Conservation (phyloP, 2,329 filamentous ascomycete genomes). For the Neocucurbitaria cava region DNA sequence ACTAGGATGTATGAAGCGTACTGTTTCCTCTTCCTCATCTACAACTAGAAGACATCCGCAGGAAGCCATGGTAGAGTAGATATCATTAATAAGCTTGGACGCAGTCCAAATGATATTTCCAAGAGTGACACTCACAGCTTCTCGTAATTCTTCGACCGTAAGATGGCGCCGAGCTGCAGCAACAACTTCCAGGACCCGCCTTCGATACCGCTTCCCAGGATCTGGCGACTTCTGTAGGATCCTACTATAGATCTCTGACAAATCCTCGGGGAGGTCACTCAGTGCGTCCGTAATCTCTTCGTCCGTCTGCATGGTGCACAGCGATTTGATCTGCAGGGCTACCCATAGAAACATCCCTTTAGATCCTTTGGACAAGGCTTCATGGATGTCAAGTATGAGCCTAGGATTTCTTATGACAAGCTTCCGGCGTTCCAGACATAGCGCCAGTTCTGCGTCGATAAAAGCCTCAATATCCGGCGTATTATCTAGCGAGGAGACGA, state of each 20-base stretch:
- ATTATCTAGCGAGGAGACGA: conserved; percentile 28
- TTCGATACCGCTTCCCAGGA: conserved; percentile 1
- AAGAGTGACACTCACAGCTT: conserved; percentile 48
- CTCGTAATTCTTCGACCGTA: conserved; percentile 45
- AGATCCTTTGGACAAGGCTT: conserved; percentile 26
- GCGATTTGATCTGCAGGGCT: conserved; percentile 25
- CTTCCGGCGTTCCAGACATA: conserved; percentile 18
- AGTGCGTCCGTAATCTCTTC: conserved; percentile 41
- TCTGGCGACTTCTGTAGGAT: conserved; percentile 22
- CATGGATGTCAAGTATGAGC: conserved; percentile 35
- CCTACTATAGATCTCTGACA: conserved; percentile 21
- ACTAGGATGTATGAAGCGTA: conserved; percentile 28
- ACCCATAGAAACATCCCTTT: conserved; percentile 40
- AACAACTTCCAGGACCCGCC: conserved; percentile 39
- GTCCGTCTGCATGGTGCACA: conserved; percentile 48
- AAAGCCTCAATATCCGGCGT: conserved; percentile 29
- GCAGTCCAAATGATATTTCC: conserved; percentile 31
- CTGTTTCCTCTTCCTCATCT: conserved; percentile 33
- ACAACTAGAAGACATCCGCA: conserved; percentile 32
- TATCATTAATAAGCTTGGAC: conserved; percentile 16
- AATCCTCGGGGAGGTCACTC: conserved; percentile 20
- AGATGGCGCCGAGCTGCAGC: conserved; percentile 37
- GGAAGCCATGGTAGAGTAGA: conserved; percentile 19
- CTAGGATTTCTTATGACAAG: conserved; percentile 33
- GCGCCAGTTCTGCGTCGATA: conserved; percentile 34